Evolutionary conservation across 2,329 filamentous ascomycete species (phyloP), one percentile per base, ranked within the genome.

Genomic region (Ophiostoma ips): DNA sequence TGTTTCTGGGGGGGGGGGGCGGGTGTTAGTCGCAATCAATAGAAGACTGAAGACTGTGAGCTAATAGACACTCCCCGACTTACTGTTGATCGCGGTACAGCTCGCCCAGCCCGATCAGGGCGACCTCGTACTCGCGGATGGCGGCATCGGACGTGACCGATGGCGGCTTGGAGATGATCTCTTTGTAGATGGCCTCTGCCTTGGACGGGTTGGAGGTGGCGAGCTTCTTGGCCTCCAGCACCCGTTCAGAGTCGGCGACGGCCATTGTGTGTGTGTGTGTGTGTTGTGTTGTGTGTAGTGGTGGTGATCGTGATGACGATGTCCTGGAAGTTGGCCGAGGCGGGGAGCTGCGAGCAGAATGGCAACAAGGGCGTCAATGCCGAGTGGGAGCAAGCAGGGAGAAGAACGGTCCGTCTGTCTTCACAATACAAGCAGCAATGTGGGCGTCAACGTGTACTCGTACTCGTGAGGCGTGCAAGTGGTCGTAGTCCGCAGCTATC

Each of bases 41-140:
- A n/a, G n/a, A n/a, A n/a, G n/a, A n/a, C n/a, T n/a, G n/a, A n/a
- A n/a, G n/a, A n/a, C n/a, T n/a, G n/a, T n/a, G n/a, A n/a, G n/a
- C n/a, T n/a, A n/a, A n/a, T n/a, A n/a, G n/a, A n/a, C n/a, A n/a
- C n/a, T n/a, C n/a, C n/a, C n/a, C n/a, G 11, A 72, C 81, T 67
- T 68, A 84, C 81, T 84, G 86, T 69, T 86, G 79, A 68, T 95
- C 88, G 59, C 88, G 79, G 68, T 95, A 95, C 58, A 96, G 76
- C 76, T 94, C 85, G 60, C 92, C 92, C 63, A 98, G 71, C 57
- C 83, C 86, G 62, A 95, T 77, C 64, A 98, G 69, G 24, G 92
- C 88, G 58, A 76, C 76, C 72, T 98, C 92, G 61, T 95, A 98
- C 66, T 95, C 87, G 66, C 85, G 83, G 58, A 90, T 81, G 53